Percentiles rank a stretch among this genome's conserved stretches.
These are phyloP conservation scores for Aureobasidium sp. DNA, from an alignment of 2,329 filamentous ascomycete species.

Conservation along the genomic window DNA sequence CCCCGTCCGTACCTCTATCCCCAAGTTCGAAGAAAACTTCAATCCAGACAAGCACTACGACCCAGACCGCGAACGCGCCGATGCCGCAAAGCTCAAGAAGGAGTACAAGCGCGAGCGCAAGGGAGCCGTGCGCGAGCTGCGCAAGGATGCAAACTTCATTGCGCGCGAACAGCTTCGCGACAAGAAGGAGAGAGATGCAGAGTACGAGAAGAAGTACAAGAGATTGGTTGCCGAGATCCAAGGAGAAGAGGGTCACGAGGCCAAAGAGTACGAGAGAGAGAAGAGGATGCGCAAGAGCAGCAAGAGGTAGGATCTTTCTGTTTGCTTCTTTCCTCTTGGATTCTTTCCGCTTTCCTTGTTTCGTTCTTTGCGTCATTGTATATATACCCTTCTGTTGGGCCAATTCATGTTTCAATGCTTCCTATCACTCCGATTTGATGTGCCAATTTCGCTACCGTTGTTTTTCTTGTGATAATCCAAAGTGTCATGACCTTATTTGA, in stretches of 20 bases:
- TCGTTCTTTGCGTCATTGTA: not conserved
- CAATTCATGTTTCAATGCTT: not conserved
- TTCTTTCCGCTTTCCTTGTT: not conserved
- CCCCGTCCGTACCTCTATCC: slow-evolving; percentile 78
- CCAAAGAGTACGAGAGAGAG: slow-evolving; percentile 84
- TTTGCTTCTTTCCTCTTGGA: not conserved
- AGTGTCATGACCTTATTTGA: too few species aligned
- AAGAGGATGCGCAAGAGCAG: slow-evolving; percentile 61
- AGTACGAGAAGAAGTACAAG: slow-evolving; percentile 96
- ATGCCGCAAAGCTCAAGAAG: slow-evolving; percentile 72
- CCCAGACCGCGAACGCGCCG: slow-evolving; percentile 80
- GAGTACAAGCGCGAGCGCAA: slow-evolving; percentile 96
- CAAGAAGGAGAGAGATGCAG: slow-evolving; percentile 88
- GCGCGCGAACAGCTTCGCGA: slow-evolving; percentile 79
- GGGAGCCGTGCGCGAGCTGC: slow-evolving; percentile 84
- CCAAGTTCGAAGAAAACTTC: slow-evolving; percentile 94
- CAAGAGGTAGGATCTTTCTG: slow-evolving; percentile 32
- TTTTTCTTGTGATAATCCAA: too few species aligned
- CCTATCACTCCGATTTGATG: not conserved
- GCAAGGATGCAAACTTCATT: slow-evolving; percentile 93
- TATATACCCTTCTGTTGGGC: not conserved
- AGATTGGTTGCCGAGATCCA: slow-evolving; percentile 90
- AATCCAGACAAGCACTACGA: slow-evolving; percentile 97
- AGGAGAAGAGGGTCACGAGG: slow-evolving; percentile 78
- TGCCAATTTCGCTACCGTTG: too few species aligned